Percentiles rank a stretch among this genome's conserved stretches.
phyloP scores from a whole-genome alignment of 305 asterid genomes.

The Stenogyne calaminthoides region DNA sequence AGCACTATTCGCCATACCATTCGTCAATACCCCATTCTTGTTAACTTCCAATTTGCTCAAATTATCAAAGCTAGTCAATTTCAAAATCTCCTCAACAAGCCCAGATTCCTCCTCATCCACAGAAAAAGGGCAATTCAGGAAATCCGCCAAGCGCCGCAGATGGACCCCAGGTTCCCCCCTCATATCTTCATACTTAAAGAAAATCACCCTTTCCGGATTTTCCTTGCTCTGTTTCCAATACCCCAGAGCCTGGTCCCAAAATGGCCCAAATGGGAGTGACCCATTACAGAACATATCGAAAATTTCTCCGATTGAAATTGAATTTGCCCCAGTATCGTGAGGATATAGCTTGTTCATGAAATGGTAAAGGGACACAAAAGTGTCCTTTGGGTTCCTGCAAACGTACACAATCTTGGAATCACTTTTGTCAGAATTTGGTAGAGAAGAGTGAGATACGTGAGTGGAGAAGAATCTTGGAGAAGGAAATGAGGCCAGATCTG shows the following conservation, averaged over 20 bases:
- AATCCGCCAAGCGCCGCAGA: slow-evolving; percentile 43
- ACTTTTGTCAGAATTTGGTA: slow-evolving; percentile 29
- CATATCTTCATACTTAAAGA: slow-evolving; percentile 53
- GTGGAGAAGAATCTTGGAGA: slow-evolving; percentile 41
- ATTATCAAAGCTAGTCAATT: slow-evolving; percentile 40
- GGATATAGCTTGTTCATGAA: slow-evolving; percentile 30
- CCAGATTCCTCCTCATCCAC: slow-evolving; percentile 36
- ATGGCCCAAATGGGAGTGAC: slow-evolving; percentile 39
- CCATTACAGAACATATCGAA: slow-evolving; percentile 44
- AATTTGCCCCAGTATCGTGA: not conserved
- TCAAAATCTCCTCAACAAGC: slow-evolving; percentile 32
- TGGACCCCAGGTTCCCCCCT: slow-evolving; percentile 30
- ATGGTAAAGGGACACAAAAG: slow-evolving; percentile 45
- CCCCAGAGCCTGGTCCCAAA: slow-evolving; percentile 47
- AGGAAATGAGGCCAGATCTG: slow-evolving; percentile 21
- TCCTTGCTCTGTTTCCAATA: slow-evolving; percentile 46
- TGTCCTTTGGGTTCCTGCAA: slow-evolving; percentile 52
- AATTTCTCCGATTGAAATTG: slow-evolving; percentile 29
- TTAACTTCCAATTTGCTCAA: slow-evolving; percentile 45
- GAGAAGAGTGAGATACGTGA: slow-evolving; percentile 38
- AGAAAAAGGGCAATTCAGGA: slow-evolving; percentile 40
- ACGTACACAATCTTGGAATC: slow-evolving; percentile 44
- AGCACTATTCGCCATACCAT: slow-evolving; percentile 25
- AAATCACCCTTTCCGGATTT: slow-evolving; percentile 33
- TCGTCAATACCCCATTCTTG: slow-evolving; percentile 28